Base-by-base conservation (phyloP, 345 rosid genomes). In the Toxicodendron radicans region DNA sequence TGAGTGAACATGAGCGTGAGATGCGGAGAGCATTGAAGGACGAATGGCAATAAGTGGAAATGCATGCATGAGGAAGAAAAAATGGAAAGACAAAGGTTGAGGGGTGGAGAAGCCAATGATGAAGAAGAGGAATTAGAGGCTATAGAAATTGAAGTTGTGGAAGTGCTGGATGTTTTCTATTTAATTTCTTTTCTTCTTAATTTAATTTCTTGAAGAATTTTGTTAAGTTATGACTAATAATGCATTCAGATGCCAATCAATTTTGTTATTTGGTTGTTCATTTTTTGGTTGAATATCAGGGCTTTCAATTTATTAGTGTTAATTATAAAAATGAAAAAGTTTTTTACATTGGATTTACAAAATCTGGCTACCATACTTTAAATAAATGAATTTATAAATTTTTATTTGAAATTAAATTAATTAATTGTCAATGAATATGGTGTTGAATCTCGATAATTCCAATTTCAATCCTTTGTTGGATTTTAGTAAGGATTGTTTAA, bases 81-180 rank as follows among this genome's bases (percentile, higher is more conserved):
- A 79, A 11, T 82, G 63, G 87, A 73, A 60, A 90, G 98, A 67
- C 91, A 86, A 74, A 58, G 64, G 48, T 78, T 95, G 76, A 77
- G 97, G 51, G 91, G 88, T 18, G 99, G 98, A 14, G 99, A 95
- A 69, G 85, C 81, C 12, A 95, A 98, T 59, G 98, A 95, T 4
- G 98, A 89, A 43, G 99, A 95, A 66, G 97, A 91, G 76, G 97
- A 91, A 45, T 92, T 91, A 0, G 98, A 95, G 72, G 97, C 97
- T 6, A 90, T 86, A 76, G 93, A 89, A 65, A 80, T 89, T 1
- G 97, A 91, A 73, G 94, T 91, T 0, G 97, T 89, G 74, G 97
- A 91, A 23, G 56, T 87, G 48, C 58, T 91, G 79, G 92, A 86
- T 64, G 87, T 89, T 20, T n/a, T n/a, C n/a, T n/a, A n/a, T n/a